Percentiles rank a stretch among this genome's conserved stretches.
phyloP scores from a whole-genome alignment of 345 rosid species.

The Bruguiera sexangula region DNA sequence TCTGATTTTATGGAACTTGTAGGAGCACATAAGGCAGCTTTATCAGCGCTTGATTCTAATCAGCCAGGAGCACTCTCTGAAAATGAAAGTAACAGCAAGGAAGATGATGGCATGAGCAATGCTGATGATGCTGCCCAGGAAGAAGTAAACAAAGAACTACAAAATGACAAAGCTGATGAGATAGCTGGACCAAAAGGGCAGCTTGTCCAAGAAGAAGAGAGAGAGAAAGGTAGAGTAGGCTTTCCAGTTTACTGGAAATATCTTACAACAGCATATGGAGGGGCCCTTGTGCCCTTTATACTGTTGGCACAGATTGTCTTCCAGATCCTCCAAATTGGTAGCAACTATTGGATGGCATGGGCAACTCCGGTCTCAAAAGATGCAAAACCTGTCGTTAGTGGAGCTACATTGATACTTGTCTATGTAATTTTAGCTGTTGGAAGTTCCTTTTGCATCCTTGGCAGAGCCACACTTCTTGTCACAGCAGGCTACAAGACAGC shows the following conservation, averaged over 20 bases:
- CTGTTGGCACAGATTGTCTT: constrained; percentile 58
- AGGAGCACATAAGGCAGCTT: constrained; percentile 63
- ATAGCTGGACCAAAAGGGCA: constrained; percentile 45
- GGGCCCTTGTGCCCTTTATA: constrained; percentile 68
- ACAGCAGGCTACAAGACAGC: constrained; percentile 68
- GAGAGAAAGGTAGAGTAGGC: constrained; percentile 75
- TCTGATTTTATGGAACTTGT: constrained; percentile 76
- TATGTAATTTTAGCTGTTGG: constrained; percentile 52
- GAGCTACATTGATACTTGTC: constrained; percentile 46
- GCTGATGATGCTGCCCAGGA: constrained; percentile 18
- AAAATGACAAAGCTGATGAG: constrained; percentile 39
- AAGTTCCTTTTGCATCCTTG: constrained; percentile 57
- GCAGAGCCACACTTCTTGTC: constrained; percentile 48
- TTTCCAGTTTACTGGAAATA: constrained; percentile 62
- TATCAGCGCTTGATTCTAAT: constrained; percentile 48
- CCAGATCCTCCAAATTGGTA: constrained; percentile 68
- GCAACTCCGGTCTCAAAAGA: constrained; percentile 62
- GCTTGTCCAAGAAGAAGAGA: constrained; percentile 76
- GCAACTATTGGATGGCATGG: constrained; percentile 92
- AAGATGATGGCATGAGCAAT: constrained; percentile 15
- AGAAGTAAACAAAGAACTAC: constrained; percentile 29
- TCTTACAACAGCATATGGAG: constrained; percentile 62
- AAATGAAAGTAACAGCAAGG: constrained; percentile 21
- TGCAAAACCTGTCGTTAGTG: constrained; percentile 46
- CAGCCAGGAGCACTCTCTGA: constrained; percentile 34